Percentiles rank a stretch among this genome's conserved stretches.
phyloP scores from a whole-genome alignment of 106 monocot genomes.

The Apostasia ramifera region DNA sequence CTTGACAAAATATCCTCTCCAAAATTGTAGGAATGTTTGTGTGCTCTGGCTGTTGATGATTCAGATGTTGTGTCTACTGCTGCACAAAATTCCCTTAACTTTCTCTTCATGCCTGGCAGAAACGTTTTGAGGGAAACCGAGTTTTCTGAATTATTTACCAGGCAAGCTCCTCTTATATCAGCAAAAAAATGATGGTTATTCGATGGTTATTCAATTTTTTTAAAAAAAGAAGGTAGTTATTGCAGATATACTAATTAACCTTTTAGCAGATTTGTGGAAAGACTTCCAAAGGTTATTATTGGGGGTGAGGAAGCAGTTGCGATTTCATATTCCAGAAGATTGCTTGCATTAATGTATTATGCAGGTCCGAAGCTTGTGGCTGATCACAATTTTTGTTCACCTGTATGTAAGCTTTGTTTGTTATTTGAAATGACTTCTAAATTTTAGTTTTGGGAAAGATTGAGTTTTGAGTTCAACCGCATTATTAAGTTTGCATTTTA shows the following conservation, averaged over 20 bases:
- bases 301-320: slow-evolving; percentile 71
- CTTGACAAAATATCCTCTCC: not conserved
- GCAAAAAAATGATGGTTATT: not conserved
- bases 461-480: too few species aligned
- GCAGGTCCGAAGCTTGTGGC: slow-evolving; percentile 73
- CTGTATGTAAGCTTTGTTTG: slow-evolving; percentile 35
- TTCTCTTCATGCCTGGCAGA: slow-evolving; percentile 37
- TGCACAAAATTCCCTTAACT: slow-evolving; percentile 63
- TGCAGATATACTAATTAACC: not conserved
- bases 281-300: slow-evolving; percentile 61
- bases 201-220: not conserved
- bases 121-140: slow-evolving; percentile 58
- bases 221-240: slow-evolving; percentile 1
- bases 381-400: slow-evolving; percentile 55
- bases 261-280: slow-evolving; percentile 51
- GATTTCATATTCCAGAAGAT: slow-evolving; percentile 67
- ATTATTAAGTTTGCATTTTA: too few species aligned
- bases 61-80: slow-evolving; percentile 53
- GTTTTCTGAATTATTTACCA: slow-evolving; percentile 62
- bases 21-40: slow-evolving; percentile 84
- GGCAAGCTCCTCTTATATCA: slow-evolving; percentile 27
- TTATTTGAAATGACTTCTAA: too few species aligned
- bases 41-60: slow-evolving; percentile 84
- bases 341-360: slow-evolving; percentile 80
- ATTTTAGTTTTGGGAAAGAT: too few species aligned